These are phyloP conservation scores for Hypoxylon sp. DNA, from an alignment of 2,329 filamentous ascomycete species.

Conservation along the genomic window DNA sequence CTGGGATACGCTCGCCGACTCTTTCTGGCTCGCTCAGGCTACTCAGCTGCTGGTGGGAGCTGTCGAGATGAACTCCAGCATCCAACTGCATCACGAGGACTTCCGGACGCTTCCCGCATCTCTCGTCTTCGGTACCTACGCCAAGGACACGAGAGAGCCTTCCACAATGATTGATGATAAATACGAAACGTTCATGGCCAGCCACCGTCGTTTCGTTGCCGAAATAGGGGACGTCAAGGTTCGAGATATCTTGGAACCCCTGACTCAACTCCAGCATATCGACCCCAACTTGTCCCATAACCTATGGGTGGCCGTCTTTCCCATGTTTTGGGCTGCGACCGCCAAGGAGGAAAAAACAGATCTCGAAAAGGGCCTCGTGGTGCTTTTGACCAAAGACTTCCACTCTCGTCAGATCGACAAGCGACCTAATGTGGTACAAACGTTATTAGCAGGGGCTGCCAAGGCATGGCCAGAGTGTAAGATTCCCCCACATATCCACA, in stretches of 20 bases:
- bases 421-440: slow-evolving; percentile 93
- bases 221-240: slow-evolving; percentile 87
- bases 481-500: slow-evolving; percentile 93
- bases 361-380: slow-evolving; percentile 89
- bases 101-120: slow-evolving; percentile 80
- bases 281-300: slow-evolving; percentile 83
- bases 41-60: slow-evolving; percentile 92
- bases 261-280: slow-evolving; percentile 90
- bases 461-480: slow-evolving; percentile 87
- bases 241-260: slow-evolving; percentile 86
- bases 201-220: slow-evolving; percentile 81
- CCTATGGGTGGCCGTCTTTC: slow-evolving; percentile 91
- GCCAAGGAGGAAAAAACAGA: slow-evolving; percentile 88
- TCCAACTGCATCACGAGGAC: slow-evolving; percentile 83
- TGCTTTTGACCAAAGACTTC: slow-evolving; percentile 91
- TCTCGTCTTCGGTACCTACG: slow-evolving; percentile 75
- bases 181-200: slow-evolving; percentile 79
- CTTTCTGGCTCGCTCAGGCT: slow-evolving; percentile 96
- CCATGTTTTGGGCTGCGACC: slow-evolving; percentile 90
- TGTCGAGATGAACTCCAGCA: slow-evolving; percentile 81
- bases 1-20: slow-evolving; percentile 94
- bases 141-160: slow-evolving; percentile 70
- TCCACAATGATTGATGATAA: slow-evolving; percentile 81
- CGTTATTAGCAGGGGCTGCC: slow-evolving; percentile 85
- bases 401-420: slow-evolving; percentile 94